Evolutionary conservation across 140 eudicot genomes (phyloP).

Genomic region (Oenanthe javanica): DNA sequence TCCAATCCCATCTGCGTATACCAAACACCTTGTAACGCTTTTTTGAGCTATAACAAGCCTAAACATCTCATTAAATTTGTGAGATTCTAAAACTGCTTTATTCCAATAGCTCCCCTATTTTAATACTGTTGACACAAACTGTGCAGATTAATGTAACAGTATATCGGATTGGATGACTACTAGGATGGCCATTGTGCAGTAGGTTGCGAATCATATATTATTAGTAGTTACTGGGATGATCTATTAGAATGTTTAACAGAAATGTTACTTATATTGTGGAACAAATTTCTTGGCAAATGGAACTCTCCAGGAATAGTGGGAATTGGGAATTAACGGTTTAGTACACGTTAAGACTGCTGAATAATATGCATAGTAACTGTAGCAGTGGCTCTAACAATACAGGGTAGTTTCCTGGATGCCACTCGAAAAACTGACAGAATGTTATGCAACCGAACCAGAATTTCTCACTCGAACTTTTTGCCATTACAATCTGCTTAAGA

Average conservation of each 20-base stretch:
- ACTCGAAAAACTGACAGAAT: neutral
- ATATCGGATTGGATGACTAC: neutral
- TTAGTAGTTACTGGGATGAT: neutral
- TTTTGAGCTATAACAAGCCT: neutral
- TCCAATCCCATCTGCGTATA: conserved; percentile 46
- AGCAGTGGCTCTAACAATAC: neutral
- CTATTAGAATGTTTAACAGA: neutral
- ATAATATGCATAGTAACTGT: neutral
- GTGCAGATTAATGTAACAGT: neutral
- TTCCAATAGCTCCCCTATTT: neutral
- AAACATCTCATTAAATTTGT: conserved; percentile 1
- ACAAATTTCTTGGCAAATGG: neutral
- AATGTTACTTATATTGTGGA: neutral
- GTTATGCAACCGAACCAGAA: neutral
- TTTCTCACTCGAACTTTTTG: neutral
- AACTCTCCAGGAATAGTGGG: neutral
- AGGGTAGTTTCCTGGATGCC: neutral
- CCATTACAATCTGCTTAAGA: neutral
- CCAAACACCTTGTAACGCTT: conserved; percentile 8
- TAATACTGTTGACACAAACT: neutral
- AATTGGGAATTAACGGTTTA: neutral
- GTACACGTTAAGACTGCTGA: neutral
- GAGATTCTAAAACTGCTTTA: neutral
- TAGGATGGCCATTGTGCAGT: neutral
- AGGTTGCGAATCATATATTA: neutral